Conservation (phyloP, 2,329 filamentous ascomycete species). For the Aspergillus glaucus region DNA sequence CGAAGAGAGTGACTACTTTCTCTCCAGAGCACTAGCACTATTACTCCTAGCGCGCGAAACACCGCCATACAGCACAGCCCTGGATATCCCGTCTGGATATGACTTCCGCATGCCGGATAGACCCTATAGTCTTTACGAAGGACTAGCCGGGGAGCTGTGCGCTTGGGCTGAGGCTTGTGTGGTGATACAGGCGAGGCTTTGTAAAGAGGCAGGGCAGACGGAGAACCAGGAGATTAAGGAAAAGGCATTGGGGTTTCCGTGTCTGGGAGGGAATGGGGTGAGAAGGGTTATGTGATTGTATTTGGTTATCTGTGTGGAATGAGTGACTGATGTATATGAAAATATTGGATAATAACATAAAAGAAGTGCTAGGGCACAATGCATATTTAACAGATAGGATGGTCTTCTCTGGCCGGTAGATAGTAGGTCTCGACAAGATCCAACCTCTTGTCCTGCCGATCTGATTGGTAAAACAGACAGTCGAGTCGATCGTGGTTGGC, state of each 20-base stretch:
- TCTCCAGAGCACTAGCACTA: slow-evolving; percentile 33
- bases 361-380: neutral
- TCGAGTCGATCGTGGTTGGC: too few species aligned
- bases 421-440: too few species aligned
- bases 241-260: slow-evolving; percentile 17
- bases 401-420: too few species aligned
- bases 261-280: slow-evolving; percentile 17
- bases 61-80: slow-evolving; percentile 26
- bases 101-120: slow-evolving; percentile 36
- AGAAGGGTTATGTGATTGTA: slow-evolving; percentile 19
- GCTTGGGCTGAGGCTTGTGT: slow-evolving; percentile 38
- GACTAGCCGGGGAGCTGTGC: slow-evolving; percentile 34
- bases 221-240: slow-evolving; percentile 1
- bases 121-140: slow-evolving; percentile 36
- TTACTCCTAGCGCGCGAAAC: slow-evolving; percentile 34
- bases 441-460: too few species aligned
- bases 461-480: too few species aligned
- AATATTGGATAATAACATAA: neutral
- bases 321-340: neutral
- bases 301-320: neutral
- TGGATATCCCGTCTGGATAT: slow-evolving; percentile 9
- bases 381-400: too few species aligned
- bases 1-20: slow-evolving; percentile 29
- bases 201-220: slow-evolving; percentile 24
- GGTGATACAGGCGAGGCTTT: slow-evolving; percentile 26